Evolutionary conservation across 495 filamentous ascomycete genomes (phyloP).

Genomic region (Sordaria brevicollis): DNA sequence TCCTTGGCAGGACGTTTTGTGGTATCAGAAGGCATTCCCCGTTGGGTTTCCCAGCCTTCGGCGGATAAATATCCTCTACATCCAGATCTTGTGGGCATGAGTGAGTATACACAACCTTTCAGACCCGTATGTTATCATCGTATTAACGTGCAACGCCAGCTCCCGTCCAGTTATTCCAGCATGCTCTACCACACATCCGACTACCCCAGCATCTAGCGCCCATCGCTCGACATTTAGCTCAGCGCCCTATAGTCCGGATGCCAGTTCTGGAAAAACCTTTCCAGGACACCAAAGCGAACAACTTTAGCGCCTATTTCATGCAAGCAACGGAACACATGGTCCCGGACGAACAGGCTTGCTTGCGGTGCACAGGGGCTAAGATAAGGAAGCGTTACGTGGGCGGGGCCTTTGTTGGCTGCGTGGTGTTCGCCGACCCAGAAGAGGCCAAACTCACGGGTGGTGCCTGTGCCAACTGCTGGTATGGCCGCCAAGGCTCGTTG

Average conservation of each 20-base stretch:
- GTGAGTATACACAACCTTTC: background rate
- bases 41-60: background rate
- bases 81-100: background rate
- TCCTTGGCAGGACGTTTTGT: background rate
- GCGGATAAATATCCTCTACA: background rate
- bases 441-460: background rate
- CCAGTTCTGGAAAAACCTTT: background rate
- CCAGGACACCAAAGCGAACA: conserved; percentile 3
- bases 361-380: conserved; percentile 2
- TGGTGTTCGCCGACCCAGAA: conserved; percentile 1
- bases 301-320: conserved; percentile 9
- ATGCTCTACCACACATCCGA: background rate
- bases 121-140: background rate
- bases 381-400: background rate
- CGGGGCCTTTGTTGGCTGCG: background rate
- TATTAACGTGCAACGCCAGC: background rate
- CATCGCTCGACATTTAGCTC: background rate
- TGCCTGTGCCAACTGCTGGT: conserved; percentile 18
- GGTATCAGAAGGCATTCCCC: background rate
- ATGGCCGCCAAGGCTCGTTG: conserved; percentile 5
- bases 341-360: conserved; percentile 1
- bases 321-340: conserved; percentile 9
- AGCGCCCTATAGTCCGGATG: background rate
- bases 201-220: background rate
- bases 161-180: background rate